phyloP scores from a whole-genome alignment of 2,329 filamentous ascomycete species.

The Herpotrichia juniperi region DNA sequence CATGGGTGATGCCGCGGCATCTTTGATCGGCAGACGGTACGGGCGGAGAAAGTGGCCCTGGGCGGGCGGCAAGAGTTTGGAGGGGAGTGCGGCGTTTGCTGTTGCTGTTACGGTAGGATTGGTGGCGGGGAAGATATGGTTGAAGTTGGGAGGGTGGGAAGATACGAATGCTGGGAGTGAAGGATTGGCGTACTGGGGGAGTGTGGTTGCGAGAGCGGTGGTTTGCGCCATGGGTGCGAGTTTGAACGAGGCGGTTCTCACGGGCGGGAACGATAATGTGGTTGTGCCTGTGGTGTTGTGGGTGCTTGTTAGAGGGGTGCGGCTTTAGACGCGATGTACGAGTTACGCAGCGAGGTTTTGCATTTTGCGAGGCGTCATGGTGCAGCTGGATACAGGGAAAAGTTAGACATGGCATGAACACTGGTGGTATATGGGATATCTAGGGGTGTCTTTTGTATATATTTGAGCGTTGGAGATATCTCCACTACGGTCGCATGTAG shows the following conservation, averaged over 20 bases:
- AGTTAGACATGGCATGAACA: too few relatives aligned
- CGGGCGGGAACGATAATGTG: conserved; percentile 98
- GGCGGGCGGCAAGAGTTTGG: conserved; percentile 94
- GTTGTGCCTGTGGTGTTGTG: conserved; percentile 92
- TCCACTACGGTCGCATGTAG: too few relatives aligned
- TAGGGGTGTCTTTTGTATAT: too few relatives aligned
- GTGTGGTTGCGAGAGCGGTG: conserved; percentile 66
- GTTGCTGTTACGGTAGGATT: conserved; percentile 79
- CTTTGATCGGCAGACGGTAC: conserved; percentile 83
- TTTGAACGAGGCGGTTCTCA: conserved; percentile 91
- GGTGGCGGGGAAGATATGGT: conserved; percentile 72
- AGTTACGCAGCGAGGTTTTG: not conserved
- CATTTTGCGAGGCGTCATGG: not conserved
- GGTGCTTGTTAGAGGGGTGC: conserved; percentile 84
- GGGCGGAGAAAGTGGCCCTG: conserved; percentile 92
- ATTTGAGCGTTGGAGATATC: too few relatives aligned
- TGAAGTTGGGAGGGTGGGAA: conserved; percentile 74
- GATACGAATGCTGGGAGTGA: not conserved
- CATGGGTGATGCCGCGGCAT: conserved; percentile 92
- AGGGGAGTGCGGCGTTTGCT: conserved; percentile 83
- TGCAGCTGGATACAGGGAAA: too few relatives aligned
- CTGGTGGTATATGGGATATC: too few relatives aligned
- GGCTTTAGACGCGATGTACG: conserved; percentile 32
- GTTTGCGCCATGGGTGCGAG: conserved; percentile 79
- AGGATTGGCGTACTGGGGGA: conserved; percentile 2